Evolutionary conservation across 1,284 basidiomycete species (phyloP).

Genomic region (Serendipita sp.): DNA sequence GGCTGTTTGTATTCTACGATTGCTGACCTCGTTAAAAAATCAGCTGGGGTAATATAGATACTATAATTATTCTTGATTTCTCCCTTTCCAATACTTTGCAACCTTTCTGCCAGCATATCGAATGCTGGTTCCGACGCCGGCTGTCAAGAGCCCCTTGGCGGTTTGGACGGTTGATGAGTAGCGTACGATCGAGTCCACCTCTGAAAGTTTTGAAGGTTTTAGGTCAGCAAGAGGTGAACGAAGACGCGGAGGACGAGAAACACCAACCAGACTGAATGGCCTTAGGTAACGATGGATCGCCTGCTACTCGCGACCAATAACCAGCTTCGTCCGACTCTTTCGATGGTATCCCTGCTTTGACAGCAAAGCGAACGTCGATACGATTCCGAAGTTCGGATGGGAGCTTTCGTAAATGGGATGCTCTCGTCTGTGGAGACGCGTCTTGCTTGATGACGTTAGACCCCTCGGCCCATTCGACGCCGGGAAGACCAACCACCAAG

Average conservation of each 20-base stretch:
- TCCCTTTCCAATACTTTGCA: conserved; percentile 64
- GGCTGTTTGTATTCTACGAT: too few species aligned
- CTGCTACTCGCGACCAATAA: conserved; percentile 63
- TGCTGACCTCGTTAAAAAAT: too few species aligned
- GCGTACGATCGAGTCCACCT: conserved; percentile 60
- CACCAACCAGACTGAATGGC: conserved; percentile 47
- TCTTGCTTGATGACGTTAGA: conserved; percentile 50
- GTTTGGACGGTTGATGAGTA: conserved; percentile 74
- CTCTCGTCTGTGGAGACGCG: conserved; percentile 44
- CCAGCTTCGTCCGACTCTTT: conserved; percentile 47
- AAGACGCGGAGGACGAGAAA: not conserved
- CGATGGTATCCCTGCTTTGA: conserved; percentile 19
- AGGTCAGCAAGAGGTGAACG: not conserved
- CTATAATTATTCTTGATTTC: not conserved
- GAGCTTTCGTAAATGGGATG: conserved; percentile 60
- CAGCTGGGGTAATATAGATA: not conserved
- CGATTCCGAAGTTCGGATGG: conserved; percentile 50
- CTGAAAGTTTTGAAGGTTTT: not conserved
- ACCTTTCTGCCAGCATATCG: conserved; percentile 58
- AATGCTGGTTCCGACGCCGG: conserved; percentile 65
- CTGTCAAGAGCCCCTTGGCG: conserved; percentile 74
- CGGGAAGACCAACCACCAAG: conserved; percentile 59
- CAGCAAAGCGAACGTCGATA: conserved; percentile 40
- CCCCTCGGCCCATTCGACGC: conserved; percentile 50
- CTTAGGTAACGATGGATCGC: conserved; percentile 40